Percentiles rank a stretch among this genome's conserved stretches.
phyloP scores from a whole-genome alignment of 148 eudicot genomes.

The Bassia scoparia region DNA sequence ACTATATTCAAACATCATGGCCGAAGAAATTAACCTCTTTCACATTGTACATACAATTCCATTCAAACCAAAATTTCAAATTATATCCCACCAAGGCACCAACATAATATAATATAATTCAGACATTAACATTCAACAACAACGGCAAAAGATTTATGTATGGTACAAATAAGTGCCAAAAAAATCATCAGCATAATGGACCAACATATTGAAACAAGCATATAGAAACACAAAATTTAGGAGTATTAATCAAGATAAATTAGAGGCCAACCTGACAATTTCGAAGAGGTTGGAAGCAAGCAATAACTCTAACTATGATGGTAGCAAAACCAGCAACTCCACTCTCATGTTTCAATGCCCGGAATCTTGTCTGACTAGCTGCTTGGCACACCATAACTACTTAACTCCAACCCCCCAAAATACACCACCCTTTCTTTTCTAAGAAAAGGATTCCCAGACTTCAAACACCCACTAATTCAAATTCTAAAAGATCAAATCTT shows the following conservation, averaged over 20 bases:
- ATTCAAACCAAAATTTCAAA: neutral
- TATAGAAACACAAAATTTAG: neutral
- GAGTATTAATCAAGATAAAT: neutral
- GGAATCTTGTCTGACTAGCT: slow-evolving; percentile 92
- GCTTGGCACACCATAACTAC: slow-evolving; percentile 99
- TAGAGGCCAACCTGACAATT: slow-evolving; percentile 79
- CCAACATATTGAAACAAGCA: neutral
- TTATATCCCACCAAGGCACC: no score
- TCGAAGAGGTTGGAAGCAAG: slow-evolving; percentile 90
- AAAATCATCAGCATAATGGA: no score
- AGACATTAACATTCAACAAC: neutral
- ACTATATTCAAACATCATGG: no score
- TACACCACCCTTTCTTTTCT: neutral
- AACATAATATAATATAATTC: no score
- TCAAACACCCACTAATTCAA: neutral
- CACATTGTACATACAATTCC: no score
- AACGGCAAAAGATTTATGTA: neutral
- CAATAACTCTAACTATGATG: slow-evolving; percentile 85
- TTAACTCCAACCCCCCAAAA: slow-evolving; percentile 11
- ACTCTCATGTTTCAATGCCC: slow-evolving; percentile 82
- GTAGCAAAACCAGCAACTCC: slow-evolving; percentile 87
- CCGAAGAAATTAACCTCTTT: no score
- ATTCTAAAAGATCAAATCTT: neutral
- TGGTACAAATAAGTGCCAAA: neutral
- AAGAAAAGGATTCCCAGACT: neutral